Base-by-base conservation (phyloP, 2,329 filamentous ascomycete species). In the Trichothecium roseum region DNA sequence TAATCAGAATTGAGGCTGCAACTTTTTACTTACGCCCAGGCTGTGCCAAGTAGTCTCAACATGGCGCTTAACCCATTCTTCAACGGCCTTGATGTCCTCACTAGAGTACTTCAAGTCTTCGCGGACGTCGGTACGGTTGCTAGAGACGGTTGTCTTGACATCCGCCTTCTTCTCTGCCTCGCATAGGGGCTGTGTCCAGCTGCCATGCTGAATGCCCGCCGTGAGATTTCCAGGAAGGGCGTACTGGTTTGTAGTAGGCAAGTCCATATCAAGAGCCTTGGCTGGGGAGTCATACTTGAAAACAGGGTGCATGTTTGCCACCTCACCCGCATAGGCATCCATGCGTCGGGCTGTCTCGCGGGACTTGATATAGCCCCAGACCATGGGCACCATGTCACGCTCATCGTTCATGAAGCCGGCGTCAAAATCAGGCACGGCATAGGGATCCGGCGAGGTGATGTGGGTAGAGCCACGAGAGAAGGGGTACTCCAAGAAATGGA, bases 401-500 rank as follows among this genome's bases (percentile, higher is more conserved):
- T 84, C 80, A 58, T 88, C 83, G 48, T 84, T 88, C 82, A 88
- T 86, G 64, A 87, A 88, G 16, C 82, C 81, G 2, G 80, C 73
- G 52, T 88, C 83, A 47, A 88, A 87, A 60, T 87, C 83, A 0
- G 82, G 82, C 12, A 66, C 63, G 31, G 79, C 82, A 50, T 88
- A 88, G 13, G 81, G 78, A 46, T 84, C 73, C 3, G 81, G 61
- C n/a, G 72, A 80, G 40, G 66, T 69, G 52, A 86, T 84, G 57
- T 85, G 78, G 3, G 73, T 84, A 35, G 59, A 76, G 8, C 82
- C 81, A 45, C 81, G 75, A 13, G 77, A 82, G 70, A 84, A 85
- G 1, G 81, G 81, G 47, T 84, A 84, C 60, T 84, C 78, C 46
- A 85, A 56, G 71, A 85, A 86, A 55, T 84, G 79, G 69, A 85